Conservation (phyloP, 2,329 filamentous ascomycete genomes). For the Ambrosiella cleistominuta region DNA sequence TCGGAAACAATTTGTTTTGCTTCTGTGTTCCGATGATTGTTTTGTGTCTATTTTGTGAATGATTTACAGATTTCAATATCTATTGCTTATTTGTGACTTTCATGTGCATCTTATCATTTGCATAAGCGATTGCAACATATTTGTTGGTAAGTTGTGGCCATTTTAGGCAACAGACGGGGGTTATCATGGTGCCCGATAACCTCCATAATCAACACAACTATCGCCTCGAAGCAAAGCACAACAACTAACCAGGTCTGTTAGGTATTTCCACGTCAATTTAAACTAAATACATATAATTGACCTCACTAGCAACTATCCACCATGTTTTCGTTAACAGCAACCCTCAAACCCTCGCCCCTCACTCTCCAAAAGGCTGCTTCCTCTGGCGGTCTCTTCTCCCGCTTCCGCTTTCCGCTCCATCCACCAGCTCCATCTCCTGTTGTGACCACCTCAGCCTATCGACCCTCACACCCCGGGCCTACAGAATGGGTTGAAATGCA, state of each 20-base stretch:
- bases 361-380: neutral
- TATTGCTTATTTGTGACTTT: too few species aligned
- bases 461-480: neutral
- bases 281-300: neutral
- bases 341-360: neutral
- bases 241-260: neutral
- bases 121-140: neutral
- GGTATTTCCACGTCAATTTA: neutral
- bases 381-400: neutral
- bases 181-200: neutral
- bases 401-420: neutral
- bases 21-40: too few species aligned
- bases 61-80: too few species aligned
- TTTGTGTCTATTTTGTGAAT: too few species aligned
- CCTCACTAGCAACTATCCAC: neutral
- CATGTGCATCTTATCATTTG: neutral
- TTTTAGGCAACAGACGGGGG: neutral
- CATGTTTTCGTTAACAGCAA: neutral
- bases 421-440: neutral
- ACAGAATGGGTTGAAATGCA: constrained; percentile 11
- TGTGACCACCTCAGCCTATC: neutral
- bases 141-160: neutral
- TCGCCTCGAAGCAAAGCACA: neutral
- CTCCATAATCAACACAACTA: neutral
- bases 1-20: too few species aligned